A percentile compares a stretch with the other conserved stretches of the same genome.
These are phyloP conservation scores for Porcisia hertigi DNA, from an alignment of 208 protist genomes.

Conservation along the genomic window DNA sequence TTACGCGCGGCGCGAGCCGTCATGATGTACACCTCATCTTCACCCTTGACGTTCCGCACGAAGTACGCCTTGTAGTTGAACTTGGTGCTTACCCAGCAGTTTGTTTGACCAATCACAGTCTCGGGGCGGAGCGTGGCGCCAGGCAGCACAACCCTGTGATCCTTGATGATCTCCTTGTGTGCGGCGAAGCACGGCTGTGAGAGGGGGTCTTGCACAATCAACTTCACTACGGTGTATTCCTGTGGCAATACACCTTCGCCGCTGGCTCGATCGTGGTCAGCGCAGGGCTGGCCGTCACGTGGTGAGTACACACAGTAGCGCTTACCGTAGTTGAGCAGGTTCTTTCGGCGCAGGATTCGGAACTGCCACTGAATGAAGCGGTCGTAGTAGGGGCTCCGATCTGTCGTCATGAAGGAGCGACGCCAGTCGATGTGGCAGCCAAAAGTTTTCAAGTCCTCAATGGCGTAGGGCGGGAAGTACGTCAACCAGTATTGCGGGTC, in stretches of 20 bases:
- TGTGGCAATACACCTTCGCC: slow-evolving; percentile 98
- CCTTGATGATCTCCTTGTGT: slow-evolving; percentile 66
- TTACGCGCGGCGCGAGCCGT: slow-evolving; percentile 95
- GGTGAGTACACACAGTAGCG: slow-evolving; percentile 99
- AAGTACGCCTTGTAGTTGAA: slow-evolving; percentile 96
- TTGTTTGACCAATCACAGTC: slow-evolving; percentile 99
- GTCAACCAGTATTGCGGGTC: slow-evolving; percentile 98
- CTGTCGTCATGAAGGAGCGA: slow-evolving; percentile 99
- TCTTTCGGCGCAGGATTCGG: slow-evolving; percentile 81
- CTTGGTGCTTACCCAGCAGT: slow-evolving; percentile 98
- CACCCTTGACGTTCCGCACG: slow-evolving; percentile 68
- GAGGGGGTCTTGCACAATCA: slow-evolving; percentile 90
- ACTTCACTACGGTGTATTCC: slow-evolving; percentile 98
- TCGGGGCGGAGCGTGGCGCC: slow-evolving; percentile 99
- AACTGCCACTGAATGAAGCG: slow-evolving; percentile 99
- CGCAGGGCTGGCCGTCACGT: slow-evolving; percentile 98
- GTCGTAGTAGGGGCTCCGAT: slow-evolving; percentile 99
- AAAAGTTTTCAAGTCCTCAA: slow-evolving; percentile 94
- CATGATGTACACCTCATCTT: slow-evolving; percentile 95
- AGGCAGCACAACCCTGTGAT: slow-evolving; percentile 93
- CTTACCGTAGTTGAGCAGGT: slow-evolving; percentile 97
- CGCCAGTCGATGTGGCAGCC: slow-evolving; percentile 98
- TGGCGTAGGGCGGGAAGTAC: slow-evolving; percentile 98
- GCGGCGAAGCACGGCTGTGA: slow-evolving; percentile 59
- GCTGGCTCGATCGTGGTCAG: slow-evolving; percentile 98